A percentile compares a stretch with the other conserved stretches of the same genome.
phyloP scores from a whole-genome alignment of 768 basidiomycete species.

The Termitomyces sp. region DNA sequence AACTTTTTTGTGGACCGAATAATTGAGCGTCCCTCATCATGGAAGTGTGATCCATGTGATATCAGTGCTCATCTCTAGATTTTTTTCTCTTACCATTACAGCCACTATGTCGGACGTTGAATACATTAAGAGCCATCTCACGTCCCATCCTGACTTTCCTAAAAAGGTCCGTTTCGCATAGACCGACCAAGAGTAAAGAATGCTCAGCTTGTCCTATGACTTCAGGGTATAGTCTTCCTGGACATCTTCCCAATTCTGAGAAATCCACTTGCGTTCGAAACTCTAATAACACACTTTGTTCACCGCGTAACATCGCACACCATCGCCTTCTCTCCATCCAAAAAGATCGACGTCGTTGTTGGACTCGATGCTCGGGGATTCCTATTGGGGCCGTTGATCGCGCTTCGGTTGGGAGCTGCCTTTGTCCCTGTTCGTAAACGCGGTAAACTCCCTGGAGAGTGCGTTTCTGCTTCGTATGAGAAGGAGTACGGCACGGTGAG shows the following conservation, averaged over 20 bases:
- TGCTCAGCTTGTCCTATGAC: neutral
- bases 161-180: slow-evolving; percentile 58
- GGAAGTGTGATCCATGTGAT: neutral
- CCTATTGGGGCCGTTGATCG: slow-evolving; percentile 89
- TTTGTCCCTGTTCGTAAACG: slow-evolving; percentile 95
- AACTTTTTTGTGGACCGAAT: too few species aligned
- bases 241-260: slow-evolving; percentile 94
- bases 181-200: neutral
- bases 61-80: too few species aligned
- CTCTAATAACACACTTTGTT: slow-evolving; percentile 82
- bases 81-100: slow-evolving; percentile 4
- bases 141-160: slow-evolving; percentile 73
- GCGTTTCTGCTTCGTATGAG: slow-evolving; percentile 68
- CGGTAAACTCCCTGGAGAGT: slow-evolving; percentile 91
- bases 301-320: slow-evolving; percentile 82
- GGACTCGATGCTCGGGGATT: slow-evolving; percentile 97
- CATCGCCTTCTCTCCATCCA: slow-evolving; percentile 48
- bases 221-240: slow-evolving; percentile 83
- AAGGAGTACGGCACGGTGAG: slow-evolving; percentile 92
- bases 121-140: slow-evolving; percentile 57
- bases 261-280: slow-evolving; percentile 83
- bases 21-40: too few species aligned
- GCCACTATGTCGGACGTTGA: slow-evolving; percentile 69
- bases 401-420: slow-evolving; percentile 83
- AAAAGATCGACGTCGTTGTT: slow-evolving; percentile 87